Conservation (phyloP, 139 green algal genomes). For the Tetratostichococcus sp. region DNA sequence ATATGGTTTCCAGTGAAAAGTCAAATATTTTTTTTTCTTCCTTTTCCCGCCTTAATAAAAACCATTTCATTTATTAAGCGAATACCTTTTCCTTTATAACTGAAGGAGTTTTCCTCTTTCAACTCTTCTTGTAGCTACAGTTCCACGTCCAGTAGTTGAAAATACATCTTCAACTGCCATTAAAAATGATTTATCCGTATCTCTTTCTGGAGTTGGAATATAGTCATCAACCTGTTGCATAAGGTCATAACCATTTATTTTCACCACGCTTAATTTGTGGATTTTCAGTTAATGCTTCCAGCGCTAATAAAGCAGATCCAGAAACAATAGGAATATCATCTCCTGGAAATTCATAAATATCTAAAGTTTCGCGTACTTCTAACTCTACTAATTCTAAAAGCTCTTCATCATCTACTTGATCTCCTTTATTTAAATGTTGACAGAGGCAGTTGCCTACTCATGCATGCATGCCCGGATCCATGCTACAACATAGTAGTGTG, state of each 20-base stretch:
- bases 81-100: constrained; percentile 49
- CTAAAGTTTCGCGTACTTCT: constrained; percentile 17
- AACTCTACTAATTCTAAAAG: not conserved
- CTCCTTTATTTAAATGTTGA: no score
- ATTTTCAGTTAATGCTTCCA: constrained; percentile 20
- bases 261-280: constrained; percentile 17
- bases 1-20: constrained; percentile 20
- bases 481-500: no score
- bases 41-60: constrained; percentile 34
- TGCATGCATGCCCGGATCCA: no score
- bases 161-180: constrained; percentile 54
- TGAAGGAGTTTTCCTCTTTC: constrained; percentile 27
- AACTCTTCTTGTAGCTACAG: no score
- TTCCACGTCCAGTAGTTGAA: constrained; percentile 71
- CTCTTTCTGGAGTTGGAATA: constrained; percentile 25
- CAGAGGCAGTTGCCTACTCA: no score
- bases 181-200: constrained; percentile 24
- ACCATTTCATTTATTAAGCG: constrained; percentile 40
- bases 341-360: constrained; percentile 23
- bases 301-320: constrained; percentile 20
- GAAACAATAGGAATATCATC: constrained; percentile 26
- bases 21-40: constrained; percentile 32
- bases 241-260: constrained; percentile 22
- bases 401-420: no score
- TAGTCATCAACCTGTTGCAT: constrained; percentile 25